These are phyloP conservation scores for Singerocomus inundabilis DNA, from an alignment of 1,284 basidiomycete genomes.

Conservation along the genomic window DNA sequence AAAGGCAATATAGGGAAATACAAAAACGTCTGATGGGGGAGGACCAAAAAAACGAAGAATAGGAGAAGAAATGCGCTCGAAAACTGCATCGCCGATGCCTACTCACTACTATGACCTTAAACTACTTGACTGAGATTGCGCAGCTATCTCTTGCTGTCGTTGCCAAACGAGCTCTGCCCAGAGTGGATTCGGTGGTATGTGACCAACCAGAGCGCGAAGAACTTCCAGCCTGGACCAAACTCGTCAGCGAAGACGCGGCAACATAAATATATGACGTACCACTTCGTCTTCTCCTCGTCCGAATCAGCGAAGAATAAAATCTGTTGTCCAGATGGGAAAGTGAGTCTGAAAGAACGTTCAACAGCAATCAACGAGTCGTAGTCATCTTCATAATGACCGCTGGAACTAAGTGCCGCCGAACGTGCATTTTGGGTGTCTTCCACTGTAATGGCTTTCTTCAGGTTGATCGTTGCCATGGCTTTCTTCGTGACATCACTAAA, in stretches of 20 bases:
- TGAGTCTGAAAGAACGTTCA: slow-evolving; percentile 83
- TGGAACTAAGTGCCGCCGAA: slow-evolving; percentile 43
- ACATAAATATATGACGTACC: slow-evolving; percentile 52
- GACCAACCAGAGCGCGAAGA: slow-evolving; percentile 76
- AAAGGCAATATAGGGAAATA: background rate
- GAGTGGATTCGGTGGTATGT: slow-evolving; percentile 83
- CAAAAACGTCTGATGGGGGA: slow-evolving; percentile 4
- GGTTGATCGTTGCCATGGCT: slow-evolving; percentile 86
- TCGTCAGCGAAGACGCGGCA: slow-evolving; percentile 2
- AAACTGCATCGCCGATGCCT: background rate
- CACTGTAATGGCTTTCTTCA: slow-evolving; percentile 78
- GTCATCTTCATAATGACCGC: slow-evolving; percentile 51
- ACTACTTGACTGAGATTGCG: slow-evolving; percentile 13
- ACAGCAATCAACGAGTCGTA: slow-evolving; percentile 74
- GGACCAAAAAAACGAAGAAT: slow-evolving; percentile 9
- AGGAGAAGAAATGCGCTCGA: background rate
- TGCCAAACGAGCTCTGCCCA: slow-evolving; percentile 91
- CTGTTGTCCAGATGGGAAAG: slow-evolving; percentile 78
- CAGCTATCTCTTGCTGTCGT: slow-evolving; percentile 51
- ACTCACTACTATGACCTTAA: slow-evolving; percentile 8
- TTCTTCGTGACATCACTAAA: slow-evolving; percentile 95
- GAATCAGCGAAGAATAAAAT: slow-evolving; percentile 93
- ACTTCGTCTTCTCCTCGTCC: slow-evolving; percentile 83
- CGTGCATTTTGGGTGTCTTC: slow-evolving; percentile 71
- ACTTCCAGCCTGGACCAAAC: slow-evolving; percentile 68